These are phyloP conservation scores for Colletotrichum sp. DNA, from an alignment of 2,329 filamentous ascomycete genomes.

Conservation along the genomic window DNA sequence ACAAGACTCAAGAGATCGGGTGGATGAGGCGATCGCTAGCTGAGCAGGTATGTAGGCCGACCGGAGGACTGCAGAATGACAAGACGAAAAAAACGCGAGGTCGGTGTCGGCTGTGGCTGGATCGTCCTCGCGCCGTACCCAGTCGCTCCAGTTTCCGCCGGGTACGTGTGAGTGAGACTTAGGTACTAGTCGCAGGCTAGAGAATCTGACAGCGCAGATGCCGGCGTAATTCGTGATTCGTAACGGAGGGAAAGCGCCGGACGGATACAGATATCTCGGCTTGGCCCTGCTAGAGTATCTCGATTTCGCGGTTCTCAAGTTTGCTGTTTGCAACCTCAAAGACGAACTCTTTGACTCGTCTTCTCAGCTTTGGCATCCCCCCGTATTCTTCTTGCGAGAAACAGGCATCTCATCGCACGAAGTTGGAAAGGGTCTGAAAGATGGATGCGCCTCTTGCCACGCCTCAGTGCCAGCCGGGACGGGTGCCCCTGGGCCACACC, in stretches of 20 bases:
- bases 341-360: not conserved
- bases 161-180: not conserved
- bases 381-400: not conserved
- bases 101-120: not conserved
- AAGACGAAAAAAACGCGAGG: not conserved
- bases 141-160: not conserved
- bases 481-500: not conserved
- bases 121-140: not conserved
- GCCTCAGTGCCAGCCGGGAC: not conserved
- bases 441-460: conserved; percentile 5
- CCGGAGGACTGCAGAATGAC: conserved; percentile 4
- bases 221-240: conserved; percentile 1
- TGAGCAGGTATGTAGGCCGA: not conserved
- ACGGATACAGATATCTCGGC: not conserved
- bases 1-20: conserved; percentile 1
- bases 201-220: conserved; percentile 2
- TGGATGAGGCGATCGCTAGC: conserved; percentile 19
- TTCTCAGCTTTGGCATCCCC: not conserved
- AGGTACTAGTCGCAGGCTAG: not conserved
- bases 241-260: not conserved
- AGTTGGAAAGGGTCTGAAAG: not conserved
- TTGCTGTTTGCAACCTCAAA: not conserved
- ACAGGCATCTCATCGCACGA: not conserved
- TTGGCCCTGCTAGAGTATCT: not conserved
- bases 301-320: not conserved